Evolutionary conservation across 495 filamentous ascomycete genomes (phyloP), one percentile per base, ranked within the genome.

Genomic region (Lepidopterella palustris): DNA sequence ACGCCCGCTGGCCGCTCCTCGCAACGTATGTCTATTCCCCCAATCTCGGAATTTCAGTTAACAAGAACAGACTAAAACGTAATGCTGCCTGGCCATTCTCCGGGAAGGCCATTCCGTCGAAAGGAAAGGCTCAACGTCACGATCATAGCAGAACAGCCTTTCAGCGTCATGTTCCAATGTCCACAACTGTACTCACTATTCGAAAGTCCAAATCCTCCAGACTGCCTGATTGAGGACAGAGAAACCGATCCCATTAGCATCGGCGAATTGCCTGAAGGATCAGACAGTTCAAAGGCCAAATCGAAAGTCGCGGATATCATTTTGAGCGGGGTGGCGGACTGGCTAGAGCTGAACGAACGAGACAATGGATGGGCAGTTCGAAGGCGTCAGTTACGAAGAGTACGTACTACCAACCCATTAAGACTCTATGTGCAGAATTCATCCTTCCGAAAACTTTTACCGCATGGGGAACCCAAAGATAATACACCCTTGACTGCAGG

Each of bases 271-370:
- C 18, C 10, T 18, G 35, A 42, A 42, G 18, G 35, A 3, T 42
- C 35, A 13, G 2, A 2, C 10, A 13, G 35, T 42, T 24, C 49
- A 23, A 27, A 25, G 31, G 53, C 10, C 15, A 6, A 28, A 2
- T 45, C 35, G 23, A 58, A 49, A 32, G 35, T 40, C 18, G 21
- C 53, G 18, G 42, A 55, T 23, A 29, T 4, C 6, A 23, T 59
- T 4, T n/a, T 63, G 42, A 27, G 31, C 39, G 60, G 54, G 35
- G 55, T 63, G 11, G 60, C 39, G 15, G 60, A 63, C 15, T 63
- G 49, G 45, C 40, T 63, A 10, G 45, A 48, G 32, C 24, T 53
- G 5, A 55, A 54, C 31, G 55, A 59, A 26, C 28, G 47, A 18
- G 55, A 59, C 32, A 40, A 57, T 32, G 27, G 35, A 23, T 63